A percentile compares a stretch with the other conserved stretches of the same genome.
phyloP scores from a whole-genome alignment of 2,329 filamentous ascomycete genomes.

The Cordyceps cicadae region DNA sequence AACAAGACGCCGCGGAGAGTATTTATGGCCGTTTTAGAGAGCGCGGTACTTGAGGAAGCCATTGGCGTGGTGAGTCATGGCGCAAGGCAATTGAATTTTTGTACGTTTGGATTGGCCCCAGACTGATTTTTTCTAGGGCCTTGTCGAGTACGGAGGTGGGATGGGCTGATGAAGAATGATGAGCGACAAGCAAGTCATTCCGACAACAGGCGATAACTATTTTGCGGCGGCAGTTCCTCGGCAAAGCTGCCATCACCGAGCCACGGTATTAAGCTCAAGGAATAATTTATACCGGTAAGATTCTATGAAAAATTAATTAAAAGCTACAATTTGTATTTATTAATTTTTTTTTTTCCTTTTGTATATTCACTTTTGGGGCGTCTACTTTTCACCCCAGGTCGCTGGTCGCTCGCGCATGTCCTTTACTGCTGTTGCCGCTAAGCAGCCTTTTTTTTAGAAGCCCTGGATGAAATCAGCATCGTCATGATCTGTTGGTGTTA shows the following conservation, averaged over 20 bases:
- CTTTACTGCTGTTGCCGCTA: neutral
- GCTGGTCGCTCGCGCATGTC: neutral
- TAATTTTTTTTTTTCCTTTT: neutral
- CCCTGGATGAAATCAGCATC: too few species aligned
- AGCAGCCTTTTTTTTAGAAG: too few species aligned
- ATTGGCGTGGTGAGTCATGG: conserved; percentile 26
- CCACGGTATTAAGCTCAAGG: neutral
- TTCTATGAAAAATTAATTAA: too few species aligned
- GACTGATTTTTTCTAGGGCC: neutral
- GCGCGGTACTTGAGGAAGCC: conserved; percentile 40
- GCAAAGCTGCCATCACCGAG: neutral
- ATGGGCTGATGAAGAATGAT: conserved; percentile 6
- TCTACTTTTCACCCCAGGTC: neutral
- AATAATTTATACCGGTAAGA: neutral
- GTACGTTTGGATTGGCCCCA: neutral
- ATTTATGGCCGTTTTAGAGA: conserved; percentile 47
- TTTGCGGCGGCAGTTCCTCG: conserved; percentile 10
- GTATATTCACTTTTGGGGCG: neutral
- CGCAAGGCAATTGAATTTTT: neutral
- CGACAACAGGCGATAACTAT: conserved; percentile 5
- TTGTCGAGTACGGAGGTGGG: neutral
- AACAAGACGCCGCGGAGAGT: conserved; percentile 47
- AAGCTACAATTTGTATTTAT: too few species aligned
- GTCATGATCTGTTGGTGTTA: too few species aligned
- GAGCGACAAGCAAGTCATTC: neutral